Evolutionary conservation across 257 asterid species (phyloP).

Genomic region (Gentiana dahurica): DNA sequence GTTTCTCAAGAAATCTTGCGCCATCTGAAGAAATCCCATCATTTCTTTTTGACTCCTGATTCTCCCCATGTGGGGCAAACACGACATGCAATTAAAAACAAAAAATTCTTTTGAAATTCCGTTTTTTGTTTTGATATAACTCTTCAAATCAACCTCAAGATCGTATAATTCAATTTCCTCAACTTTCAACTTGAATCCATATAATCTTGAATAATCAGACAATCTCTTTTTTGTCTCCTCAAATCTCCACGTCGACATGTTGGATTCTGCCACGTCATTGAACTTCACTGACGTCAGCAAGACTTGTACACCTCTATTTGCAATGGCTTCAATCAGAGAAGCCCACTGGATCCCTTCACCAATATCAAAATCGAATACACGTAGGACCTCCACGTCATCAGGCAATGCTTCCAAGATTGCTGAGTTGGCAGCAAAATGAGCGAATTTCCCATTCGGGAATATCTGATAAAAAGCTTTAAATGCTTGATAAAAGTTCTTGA

Average conservation of each 20-base stretch:
- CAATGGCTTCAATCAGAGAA: conserved; percentile 27
- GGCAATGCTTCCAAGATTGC: conserved; percentile 45
- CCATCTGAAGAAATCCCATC: conserved; percentile 20
- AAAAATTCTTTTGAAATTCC: conserved; percentile 16
- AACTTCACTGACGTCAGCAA: conserved; percentile 24
- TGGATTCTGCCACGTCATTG: conserved; percentile 14
- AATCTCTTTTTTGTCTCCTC: conserved; percentile 35
- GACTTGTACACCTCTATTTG: conserved; percentile 10
- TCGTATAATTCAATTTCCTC: conserved; percentile 29
- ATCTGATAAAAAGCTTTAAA: conserved; percentile 29
- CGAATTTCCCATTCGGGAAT: conserved; percentile 44
- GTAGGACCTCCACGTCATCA: conserved; percentile 13
- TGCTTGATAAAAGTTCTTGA: conserved; percentile 25
- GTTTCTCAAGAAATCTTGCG: conserved; percentile 15
- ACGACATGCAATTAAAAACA: conserved; percentile 30
- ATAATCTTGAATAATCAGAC: conserved; percentile 21
- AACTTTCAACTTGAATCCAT: conserved; percentile 20
- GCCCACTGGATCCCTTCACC: conserved; percentile 61
- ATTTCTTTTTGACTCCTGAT: conserved; percentile 20
- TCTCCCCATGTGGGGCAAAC: conserved; percentile 39
- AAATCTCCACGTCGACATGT: conserved; percentile 18
- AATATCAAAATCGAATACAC: conserved; percentile 36
- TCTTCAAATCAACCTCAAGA: conserved; percentile 12
- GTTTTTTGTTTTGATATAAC: neutral
- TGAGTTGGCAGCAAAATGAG: conserved; percentile 45